These are phyloP conservation scores for Aureobasidium sp. DNA, from an alignment of 2,329 filamentous ascomycete species.

Conservation along the genomic window DNA sequence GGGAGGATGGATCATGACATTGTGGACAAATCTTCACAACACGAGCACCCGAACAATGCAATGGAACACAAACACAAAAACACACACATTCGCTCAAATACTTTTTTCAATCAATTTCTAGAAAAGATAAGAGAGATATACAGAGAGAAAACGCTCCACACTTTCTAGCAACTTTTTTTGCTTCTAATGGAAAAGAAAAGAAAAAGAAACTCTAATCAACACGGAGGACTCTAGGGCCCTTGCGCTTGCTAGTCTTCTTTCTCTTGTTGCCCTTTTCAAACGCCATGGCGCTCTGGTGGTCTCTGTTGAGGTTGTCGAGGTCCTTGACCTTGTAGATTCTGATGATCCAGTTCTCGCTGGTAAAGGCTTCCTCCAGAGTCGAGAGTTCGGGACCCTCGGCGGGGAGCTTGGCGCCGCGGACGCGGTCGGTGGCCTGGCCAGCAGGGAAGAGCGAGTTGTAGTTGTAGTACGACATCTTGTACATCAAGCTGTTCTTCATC, in stretches of 20 bases:
- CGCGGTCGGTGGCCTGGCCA: constrained; percentile 83
- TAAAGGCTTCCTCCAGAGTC: constrained; percentile 92
- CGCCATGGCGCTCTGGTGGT: constrained; percentile 60
- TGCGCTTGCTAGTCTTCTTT: constrained; percentile 65
- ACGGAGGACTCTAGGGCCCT: constrained; percentile 60
- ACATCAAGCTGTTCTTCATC: constrained; percentile 99
- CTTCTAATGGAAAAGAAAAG: no score
- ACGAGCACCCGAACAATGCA: no score
- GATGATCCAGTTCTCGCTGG: constrained; percentile 99
- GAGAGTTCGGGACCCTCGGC: constrained; percentile 75
- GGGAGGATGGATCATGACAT: no score
- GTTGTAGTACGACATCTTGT: constrained; percentile 99
- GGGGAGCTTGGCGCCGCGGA: constrained; percentile 74
- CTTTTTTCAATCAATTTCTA: not conserved
- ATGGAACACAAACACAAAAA: not conserved
- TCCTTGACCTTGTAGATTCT: constrained; percentile 99
- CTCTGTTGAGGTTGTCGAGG: constrained; percentile 87
- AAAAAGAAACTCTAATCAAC: constrained; percentile 50
- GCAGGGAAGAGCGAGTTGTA: constrained; percentile 84
- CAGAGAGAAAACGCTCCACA: not conserved
- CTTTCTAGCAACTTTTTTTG: not conserved
- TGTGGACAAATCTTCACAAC: no score
- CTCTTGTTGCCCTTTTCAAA: constrained; percentile 78
- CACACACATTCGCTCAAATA: not conserved
- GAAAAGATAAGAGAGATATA: not conserved